phyloP scores from a whole-genome alignment of 2,329 filamentous ascomycete genomes.

The Neonectria coccinea region DNA sequence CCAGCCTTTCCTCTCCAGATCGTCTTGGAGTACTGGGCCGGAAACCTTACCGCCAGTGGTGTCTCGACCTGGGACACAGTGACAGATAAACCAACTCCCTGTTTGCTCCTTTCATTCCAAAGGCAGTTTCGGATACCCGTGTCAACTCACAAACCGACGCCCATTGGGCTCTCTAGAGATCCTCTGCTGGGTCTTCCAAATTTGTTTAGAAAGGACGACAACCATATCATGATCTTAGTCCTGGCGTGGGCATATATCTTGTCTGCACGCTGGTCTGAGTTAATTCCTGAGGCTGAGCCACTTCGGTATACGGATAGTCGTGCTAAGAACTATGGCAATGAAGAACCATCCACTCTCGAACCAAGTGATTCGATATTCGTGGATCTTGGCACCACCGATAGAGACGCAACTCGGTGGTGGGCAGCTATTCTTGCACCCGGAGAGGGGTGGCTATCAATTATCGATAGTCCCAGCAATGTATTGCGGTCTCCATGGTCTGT shows the following conservation, averaged over 20 bases:
- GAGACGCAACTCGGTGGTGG: slow-evolving; percentile 14
- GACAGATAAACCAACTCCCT: background rate
- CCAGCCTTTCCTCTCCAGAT: too few relatives aligned
- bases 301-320: slow-evolving; percentile 12
- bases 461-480: background rate
- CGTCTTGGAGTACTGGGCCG: background rate
- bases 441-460: slow-evolving; percentile 13
- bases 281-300: slow-evolving; percentile 2
- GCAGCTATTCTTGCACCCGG: slow-evolving; percentile 11
- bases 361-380: background rate
- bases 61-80: background rate
- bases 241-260: slow-evolving; percentile 21
- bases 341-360: background rate
- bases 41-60: background rate
- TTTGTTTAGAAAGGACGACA: slow-evolving; percentile 10
- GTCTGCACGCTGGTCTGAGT: slow-evolving; percentile 12
- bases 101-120: background rate
- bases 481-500: slow-evolving; percentile 20
- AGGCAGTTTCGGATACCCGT: background rate
- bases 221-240: slow-evolving; percentile 9
- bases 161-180: background rate
- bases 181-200: background rate
- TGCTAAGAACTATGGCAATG: background rate
- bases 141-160: background rate
- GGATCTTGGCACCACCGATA: background rate